Base-by-base conservation (phyloP, 2,329 filamentous ascomycete species). In the Colletotrichum australisinense region DNA sequence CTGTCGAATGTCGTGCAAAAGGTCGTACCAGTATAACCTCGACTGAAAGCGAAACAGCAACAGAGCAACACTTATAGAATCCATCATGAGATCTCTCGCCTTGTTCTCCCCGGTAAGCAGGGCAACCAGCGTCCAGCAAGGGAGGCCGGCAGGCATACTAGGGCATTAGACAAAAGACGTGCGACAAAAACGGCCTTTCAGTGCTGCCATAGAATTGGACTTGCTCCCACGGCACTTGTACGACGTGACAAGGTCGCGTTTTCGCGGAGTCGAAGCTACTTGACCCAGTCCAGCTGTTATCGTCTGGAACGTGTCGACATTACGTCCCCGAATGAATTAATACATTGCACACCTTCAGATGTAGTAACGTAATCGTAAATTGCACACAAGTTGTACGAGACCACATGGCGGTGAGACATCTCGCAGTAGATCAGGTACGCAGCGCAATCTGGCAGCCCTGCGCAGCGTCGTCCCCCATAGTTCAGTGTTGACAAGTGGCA, bases 101-200 rank as follows among this genome's bases (percentile, higher is more conserved):
- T 65, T 22, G 42, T 26, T 32, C 5, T 66, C 35, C 46, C 67
- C 71, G 67, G 67, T 73, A 73, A 53, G 38, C 67, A 65, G 56
- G 67, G 66, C 24, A 66, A 46, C 67, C 55, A 55, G 59, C 24
- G 46, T 7, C 16, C 26, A n/a, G 14, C 32, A 72, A 42, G 65
- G 58, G 64, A 32, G 30, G 30, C 30, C 30, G 30, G 30, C 8
- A 32, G 30, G 30, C 30, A 32, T 32, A 32, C 30, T 8, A 32
- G 22, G 14, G 12, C 1, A 42, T 26, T 38, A 14, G 52, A 35
- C 14, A 8, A 19, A 26, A 11, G 8, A 22, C 2, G 24, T 55
- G 60, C 60, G 14, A 64, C 28, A n/a, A n/a, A 30, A 30, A 32
- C 4, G 1, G 5, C 19, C 5, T 2, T 35, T 24, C 24, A 8